phyloP scores from a whole-genome alignment of 2,329 filamentous ascomycete genomes.

The Colletotrichum incanum region DNA sequence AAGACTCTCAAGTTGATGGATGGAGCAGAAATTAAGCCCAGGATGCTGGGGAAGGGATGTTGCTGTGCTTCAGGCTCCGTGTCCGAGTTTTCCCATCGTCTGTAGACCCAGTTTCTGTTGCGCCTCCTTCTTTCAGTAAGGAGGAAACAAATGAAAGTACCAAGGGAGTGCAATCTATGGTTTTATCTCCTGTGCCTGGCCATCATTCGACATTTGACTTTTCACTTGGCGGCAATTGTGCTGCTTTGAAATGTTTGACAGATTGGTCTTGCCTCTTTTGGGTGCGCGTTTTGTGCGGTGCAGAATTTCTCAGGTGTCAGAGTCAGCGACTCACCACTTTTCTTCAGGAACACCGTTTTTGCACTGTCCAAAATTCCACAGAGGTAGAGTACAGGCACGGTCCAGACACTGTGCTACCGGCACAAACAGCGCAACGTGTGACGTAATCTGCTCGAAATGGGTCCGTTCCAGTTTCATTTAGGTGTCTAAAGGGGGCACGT shows the following conservation, averaged over 20 bases:
- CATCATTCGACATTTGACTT: constrained; percentile 13
- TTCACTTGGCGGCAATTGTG: constrained; percentile 38
- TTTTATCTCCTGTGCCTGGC: background rate
- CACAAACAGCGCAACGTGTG: constrained; percentile 28
- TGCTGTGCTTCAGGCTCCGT: constrained; percentile 13
- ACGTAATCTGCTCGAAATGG: constrained; percentile 41
- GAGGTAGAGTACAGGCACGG: background rate
- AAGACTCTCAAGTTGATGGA: background rate
- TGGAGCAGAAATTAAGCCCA: background rate
- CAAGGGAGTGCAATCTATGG: background rate
- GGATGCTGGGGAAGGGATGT: background rate
- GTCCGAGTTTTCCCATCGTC: constrained; percentile 5
- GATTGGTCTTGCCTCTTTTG: constrained; percentile 35
- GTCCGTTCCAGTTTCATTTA: constrained; percentile 40
- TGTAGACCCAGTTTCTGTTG: no score
- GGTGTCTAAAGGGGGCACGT: constrained; percentile 22
- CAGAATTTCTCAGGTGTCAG: constrained; percentile 33
- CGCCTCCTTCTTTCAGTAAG: background rate
- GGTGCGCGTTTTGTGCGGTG: constrained; percentile 42
- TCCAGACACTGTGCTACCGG: background rate
- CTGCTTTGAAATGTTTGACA: constrained; percentile 35
- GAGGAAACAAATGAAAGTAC: background rate
- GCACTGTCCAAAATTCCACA: accelerated
- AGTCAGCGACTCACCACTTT: constrained; percentile 18
- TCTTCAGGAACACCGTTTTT: constrained; percentile 5